A percentile compares a stretch with the other conserved stretches of the same genome.
These are phyloP conservation scores for Arbutus unedo DNA, from an alignment of 148 eudicot genomes.

Conservation along the genomic window DNA sequence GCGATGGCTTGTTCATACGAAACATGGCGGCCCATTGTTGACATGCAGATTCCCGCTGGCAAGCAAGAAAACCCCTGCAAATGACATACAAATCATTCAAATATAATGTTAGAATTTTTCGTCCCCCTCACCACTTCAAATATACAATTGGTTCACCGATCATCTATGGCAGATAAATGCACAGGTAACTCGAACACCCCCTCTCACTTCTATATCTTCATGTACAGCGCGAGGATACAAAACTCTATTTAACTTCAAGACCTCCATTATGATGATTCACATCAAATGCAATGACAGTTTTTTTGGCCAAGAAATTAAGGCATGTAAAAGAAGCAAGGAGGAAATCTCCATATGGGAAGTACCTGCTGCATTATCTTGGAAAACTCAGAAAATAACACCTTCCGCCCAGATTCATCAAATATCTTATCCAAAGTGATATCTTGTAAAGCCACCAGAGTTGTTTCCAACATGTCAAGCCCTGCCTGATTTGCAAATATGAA, in stretches of 20 bases:
- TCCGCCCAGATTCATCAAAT: conserved; percentile 76
- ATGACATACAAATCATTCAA: not conserved
- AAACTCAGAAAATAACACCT: conserved; percentile 61
- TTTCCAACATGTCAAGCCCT: conserved; percentile 95
- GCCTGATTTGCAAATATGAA: conserved; percentile 93
- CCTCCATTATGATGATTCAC: not conserved
- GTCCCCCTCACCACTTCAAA: not conserved
- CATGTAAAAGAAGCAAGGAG: not conserved
- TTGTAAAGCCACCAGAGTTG: conserved; percentile 85
- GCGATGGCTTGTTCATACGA: conserved; percentile 73
- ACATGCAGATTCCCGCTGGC: conserved; percentile 86
- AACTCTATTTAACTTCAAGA: not conserved
- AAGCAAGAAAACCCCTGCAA: conserved; percentile 78
- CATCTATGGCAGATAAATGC: not conserved
- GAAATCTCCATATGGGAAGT: not conserved
- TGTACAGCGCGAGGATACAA: not conserved
- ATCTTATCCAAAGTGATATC: conserved; percentile 81
- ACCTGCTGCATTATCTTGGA: conserved; percentile 93
- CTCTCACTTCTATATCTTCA: not conserved
- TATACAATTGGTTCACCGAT: not conserved
- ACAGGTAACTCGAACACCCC: not conserved
- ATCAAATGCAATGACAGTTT: not conserved
- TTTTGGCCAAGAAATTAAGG: not conserved
- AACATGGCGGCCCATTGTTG: conserved; percentile 85
- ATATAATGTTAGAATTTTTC: not conserved